Conservation (phyloP, 192 early-diverging fungal species). For the Ramicandelaber brevisporus region DNA sequence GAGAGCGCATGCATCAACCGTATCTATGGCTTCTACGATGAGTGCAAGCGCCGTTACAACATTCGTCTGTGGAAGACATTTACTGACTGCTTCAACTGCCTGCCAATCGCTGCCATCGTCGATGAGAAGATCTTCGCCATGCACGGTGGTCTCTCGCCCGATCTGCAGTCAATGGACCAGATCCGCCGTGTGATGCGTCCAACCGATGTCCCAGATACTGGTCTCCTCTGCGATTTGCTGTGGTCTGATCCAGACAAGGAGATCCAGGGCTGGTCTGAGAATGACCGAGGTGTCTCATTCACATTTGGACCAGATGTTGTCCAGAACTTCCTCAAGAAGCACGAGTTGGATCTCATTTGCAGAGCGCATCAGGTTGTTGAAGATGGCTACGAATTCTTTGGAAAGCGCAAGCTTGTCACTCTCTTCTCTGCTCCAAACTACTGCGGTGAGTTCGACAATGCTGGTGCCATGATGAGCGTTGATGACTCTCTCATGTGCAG, state of each 20-base stretch:
- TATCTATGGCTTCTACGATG: slow-evolving; percentile 97
- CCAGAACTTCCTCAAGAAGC: slow-evolving; percentile 75
- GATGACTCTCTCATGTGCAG: slow-evolving; percentile 67
- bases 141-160: slow-evolving; percentile 95
- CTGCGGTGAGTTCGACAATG: slow-evolving; percentile 78
- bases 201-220: slow-evolving; percentile 93
- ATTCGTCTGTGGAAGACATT: slow-evolving; percentile 99
- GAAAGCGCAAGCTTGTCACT: slow-evolving; percentile 84
- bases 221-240: slow-evolving; percentile 79
- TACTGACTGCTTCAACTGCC: slow-evolving; percentile 96
- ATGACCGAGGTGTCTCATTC: slow-evolving; percentile 87
- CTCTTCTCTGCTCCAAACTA: slow-evolving; percentile 95
- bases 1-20: slow-evolving; percentile 92
- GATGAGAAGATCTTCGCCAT: slow-evolving; percentile 97
- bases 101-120: slow-evolving; percentile 90
- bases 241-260: slow-evolving; percentile 98
- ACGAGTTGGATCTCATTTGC: slow-evolving; percentile 94
- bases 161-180: slow-evolving; percentile 93
- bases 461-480: slow-evolving; percentile 73
- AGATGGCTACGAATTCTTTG: slow-evolving; percentile 98
- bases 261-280: slow-evolving; percentile 86
- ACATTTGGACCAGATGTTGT: slow-evolving; percentile 94
- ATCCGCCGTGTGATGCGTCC: slow-evolving; percentile 91
- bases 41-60: slow-evolving; percentile 96
- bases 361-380: slow-evolving; percentile 96